Percentiles rank a stretch among this genome's conserved stretches.
phyloP scores from a whole-genome alignment of 768 basidiomycete species.

The Rhodotorula taiwanensis region DNA sequence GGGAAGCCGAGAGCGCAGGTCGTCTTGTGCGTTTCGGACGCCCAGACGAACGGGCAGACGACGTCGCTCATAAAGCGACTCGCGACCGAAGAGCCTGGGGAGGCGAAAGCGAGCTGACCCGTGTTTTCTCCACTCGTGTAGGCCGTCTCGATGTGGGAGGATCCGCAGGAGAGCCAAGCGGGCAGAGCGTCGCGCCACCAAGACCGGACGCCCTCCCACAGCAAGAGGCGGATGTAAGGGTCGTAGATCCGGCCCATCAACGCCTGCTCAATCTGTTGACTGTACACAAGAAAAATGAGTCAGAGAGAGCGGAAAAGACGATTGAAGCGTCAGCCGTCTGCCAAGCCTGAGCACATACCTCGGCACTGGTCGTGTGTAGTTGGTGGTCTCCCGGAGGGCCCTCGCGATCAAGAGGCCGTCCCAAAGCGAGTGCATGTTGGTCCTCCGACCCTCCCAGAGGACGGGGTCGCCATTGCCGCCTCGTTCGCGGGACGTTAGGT shows the following conservation, averaged over 20 bases:
- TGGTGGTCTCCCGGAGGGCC: conserved; percentile 66
- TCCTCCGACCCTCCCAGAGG: conserved; percentile 29
- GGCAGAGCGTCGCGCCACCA: conserved; percentile 59
- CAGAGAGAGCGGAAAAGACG: conserved; percentile 51
- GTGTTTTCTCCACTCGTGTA: no score
- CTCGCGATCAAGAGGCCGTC: conserved; percentile 75
- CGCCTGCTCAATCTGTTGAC: conserved; percentile 22
- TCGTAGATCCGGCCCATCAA: conserved; percentile 39
- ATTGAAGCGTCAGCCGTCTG: background rate
- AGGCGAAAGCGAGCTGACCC: no score
- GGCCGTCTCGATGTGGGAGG: conserved; percentile 23
- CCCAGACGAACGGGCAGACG: conserved; percentile 37
- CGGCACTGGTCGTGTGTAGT: conserved; percentile 72
- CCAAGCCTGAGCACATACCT: conserved; percentile 43
- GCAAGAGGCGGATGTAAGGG: conserved; percentile 63
- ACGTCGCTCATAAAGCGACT: no score
- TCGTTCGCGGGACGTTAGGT: conserved; percentile 76
- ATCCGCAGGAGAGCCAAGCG: conserved; percentile 65
- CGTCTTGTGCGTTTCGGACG: conserved; percentile 30
- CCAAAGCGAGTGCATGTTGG: conserved; percentile 44
- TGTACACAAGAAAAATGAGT: conserved; percentile 36
- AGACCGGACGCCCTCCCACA: conserved; percentile 72
- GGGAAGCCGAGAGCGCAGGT: conserved; percentile 37
- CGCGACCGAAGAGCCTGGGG: no score
- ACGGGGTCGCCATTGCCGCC: conserved; percentile 67